phyloP scores from a whole-genome alignment of 2,329 filamentous ascomycete genomes.

The Aspergillus oerlinghausenensis region DNA sequence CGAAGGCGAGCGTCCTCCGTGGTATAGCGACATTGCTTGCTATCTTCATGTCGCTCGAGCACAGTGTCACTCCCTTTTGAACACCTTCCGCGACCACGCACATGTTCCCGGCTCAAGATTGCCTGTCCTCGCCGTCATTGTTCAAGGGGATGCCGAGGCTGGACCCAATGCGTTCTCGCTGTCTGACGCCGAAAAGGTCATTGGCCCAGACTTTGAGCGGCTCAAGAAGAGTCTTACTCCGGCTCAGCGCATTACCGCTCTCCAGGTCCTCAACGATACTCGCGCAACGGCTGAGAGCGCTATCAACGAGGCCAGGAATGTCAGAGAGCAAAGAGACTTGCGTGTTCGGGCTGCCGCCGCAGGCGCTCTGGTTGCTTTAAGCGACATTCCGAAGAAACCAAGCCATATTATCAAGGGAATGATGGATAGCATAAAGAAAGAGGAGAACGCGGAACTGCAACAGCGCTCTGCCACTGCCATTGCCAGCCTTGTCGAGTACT shows the following conservation, averaged over 20 bases:
- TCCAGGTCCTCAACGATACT: constrained; percentile 73
- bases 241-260: constrained; percentile 78
- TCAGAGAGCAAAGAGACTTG: constrained; percentile 78
- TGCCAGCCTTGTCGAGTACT: constrained; percentile 77
- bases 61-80: constrained; percentile 84
- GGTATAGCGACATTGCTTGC: constrained; percentile 86
- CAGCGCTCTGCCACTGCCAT: constrained; percentile 80
- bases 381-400: constrained; percentile 85
- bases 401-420: constrained; percentile 89
- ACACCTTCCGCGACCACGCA: constrained; percentile 86
- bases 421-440: constrained; percentile 96
- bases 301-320: constrained; percentile 71
- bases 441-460: constrained; percentile 87
- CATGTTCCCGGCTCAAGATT: constrained; percentile 72
- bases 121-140: constrained; percentile 79
- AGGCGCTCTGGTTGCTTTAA: constrained; percentile 82
- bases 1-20: constrained; percentile 72
- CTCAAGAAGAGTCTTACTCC: constrained; percentile 86
- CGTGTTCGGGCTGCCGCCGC: constrained; percentile 83
- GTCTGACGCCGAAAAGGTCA: constrained; percentile 78
- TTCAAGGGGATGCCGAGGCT: constrained; percentile 88
- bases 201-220: constrained; percentile 78
- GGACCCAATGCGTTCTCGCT: constrained; percentile 91
- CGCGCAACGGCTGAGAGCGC: constrained; percentile 64
- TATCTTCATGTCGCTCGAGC: constrained; percentile 85